A percentile compares a stretch with the other conserved stretches of the same genome.
phyloP scores from a whole-genome alignment of 1,284 basidiomycete genomes.

The Sporisorium sorghi region DNA sequence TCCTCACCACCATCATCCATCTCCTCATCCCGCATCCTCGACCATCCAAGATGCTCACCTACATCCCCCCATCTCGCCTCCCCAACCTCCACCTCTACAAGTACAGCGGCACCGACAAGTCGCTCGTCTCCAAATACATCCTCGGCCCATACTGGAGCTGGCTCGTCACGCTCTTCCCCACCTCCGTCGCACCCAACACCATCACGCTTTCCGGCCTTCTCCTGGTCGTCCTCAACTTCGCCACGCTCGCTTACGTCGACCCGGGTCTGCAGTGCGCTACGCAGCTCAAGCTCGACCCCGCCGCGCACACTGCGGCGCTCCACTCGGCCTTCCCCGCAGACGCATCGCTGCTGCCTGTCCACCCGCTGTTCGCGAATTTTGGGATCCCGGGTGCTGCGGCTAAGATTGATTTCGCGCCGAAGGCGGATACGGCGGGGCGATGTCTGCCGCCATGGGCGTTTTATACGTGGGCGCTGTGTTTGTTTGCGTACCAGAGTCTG shows the following conservation, averaged over 20 bases:
- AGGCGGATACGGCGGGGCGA: slow-evolving; percentile 12
- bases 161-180: slow-evolving; percentile 91
- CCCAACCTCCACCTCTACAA: slow-evolving; percentile 74
- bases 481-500: slow-evolving; percentile 92
- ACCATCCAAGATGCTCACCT: slow-evolving; percentile 51
- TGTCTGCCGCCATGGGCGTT: slow-evolving; percentile 60
- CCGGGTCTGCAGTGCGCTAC: slow-evolving; percentile 54
- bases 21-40: too few relatives aligned
- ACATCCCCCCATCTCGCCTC: slow-evolving; percentile 71
- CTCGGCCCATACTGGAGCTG: slow-evolving; percentile 93
- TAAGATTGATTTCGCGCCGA: slow-evolving; percentile 36
- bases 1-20: too few relatives aligned
- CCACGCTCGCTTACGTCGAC: slow-evolving; percentile 75
- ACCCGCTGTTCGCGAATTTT: slow-evolving; percentile 48
- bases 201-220: slow-evolving; percentile 76
- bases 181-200: slow-evolving; percentile 85
- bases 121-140: slow-evolving; percentile 78
- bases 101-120: slow-evolving; percentile 74
- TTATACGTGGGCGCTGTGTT: slow-evolving; percentile 79
- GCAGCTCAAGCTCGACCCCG: slow-evolving; percentile 60
- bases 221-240: slow-evolving; percentile 86
- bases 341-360: slow-evolving; percentile 38
- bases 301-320: slow-evolving; percentile 30
- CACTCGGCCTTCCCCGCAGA: slow-evolving; percentile 45
- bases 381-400: slow-evolving; percentile 46